A percentile compares a stretch with the other conserved stretches of the same genome.
Conservation (phyloP, 2,329 filamentous ascomycete species). For the Didymella keratinophila region DNA sequence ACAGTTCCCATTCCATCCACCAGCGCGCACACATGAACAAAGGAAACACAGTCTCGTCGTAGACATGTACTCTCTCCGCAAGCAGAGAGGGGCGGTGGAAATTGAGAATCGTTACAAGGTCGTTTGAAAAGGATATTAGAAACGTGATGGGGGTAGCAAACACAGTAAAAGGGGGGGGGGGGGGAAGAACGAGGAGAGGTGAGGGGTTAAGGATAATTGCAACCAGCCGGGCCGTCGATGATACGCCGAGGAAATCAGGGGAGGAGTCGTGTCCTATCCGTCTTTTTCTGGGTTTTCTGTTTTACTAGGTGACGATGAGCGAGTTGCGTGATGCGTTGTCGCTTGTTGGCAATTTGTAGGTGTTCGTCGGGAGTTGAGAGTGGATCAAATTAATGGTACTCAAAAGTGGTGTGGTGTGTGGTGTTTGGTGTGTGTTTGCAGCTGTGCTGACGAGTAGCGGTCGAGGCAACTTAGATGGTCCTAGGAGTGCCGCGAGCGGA, state of each 20-base stretch:
- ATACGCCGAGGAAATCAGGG: slow-evolving; percentile 40
- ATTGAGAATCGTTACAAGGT: slow-evolving; percentile 25
- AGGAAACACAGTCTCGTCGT: slow-evolving; percentile 46
- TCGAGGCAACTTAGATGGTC: slow-evolving; percentile 36
- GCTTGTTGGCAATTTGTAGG: slow-evolving; percentile 30
- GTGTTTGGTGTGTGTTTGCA: slow-evolving; percentile 27
- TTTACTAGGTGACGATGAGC: slow-evolving; percentile 34
- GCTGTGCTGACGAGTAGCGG: slow-evolving; percentile 21
- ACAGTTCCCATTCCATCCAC: slow-evolving; percentile 25
- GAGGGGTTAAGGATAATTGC: slow-evolving; percentile 31
- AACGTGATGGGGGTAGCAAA: slow-evolving; percentile 42
- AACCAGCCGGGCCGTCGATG: slow-evolving; percentile 32
- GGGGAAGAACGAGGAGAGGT: slow-evolving; percentile 24
- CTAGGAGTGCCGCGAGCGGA: slow-evolving; percentile 37
- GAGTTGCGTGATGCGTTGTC: slow-evolving; percentile 30
- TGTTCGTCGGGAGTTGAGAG: slow-evolving; percentile 26
- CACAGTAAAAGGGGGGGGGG: slow-evolving; percentile 23
- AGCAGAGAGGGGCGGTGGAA: slow-evolving; percentile 31
- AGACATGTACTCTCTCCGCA: slow-evolving; percentile 45
- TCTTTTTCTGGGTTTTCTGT: slow-evolving; percentile 45
- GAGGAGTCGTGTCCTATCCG: slow-evolving; percentile 41
- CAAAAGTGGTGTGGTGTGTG: slow-evolving; percentile 23
- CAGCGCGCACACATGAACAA: slow-evolving; percentile 33
- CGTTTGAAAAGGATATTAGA: slow-evolving; percentile 20
- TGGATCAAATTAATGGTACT: slow-evolving; percentile 26